phyloP scores from a whole-genome alignment of 257 asterid genomes.

The Plantago ovata region DNA sequence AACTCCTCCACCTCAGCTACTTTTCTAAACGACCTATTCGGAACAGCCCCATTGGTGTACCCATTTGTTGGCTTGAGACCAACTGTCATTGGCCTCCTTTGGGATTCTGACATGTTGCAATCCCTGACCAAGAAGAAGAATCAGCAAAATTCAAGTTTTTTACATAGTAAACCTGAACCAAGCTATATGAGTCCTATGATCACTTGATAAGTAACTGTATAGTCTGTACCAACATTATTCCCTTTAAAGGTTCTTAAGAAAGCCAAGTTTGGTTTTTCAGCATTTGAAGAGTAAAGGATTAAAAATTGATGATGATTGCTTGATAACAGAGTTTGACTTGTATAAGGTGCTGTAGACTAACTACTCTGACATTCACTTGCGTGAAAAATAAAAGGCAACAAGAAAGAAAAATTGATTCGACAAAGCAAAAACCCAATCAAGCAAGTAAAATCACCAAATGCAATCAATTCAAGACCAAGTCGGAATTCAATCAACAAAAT shows the following conservation, averaged over 20 bases:
- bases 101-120: constrained; percentile 85
- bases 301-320: constrained; percentile 14
- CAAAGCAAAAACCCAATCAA: constrained; percentile 19
- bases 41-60: constrained; percentile 47
- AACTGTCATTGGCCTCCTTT: constrained; percentile 49
- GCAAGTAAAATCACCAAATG: constrained; percentile 20
- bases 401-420: constrained; percentile 18
- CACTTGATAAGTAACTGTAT: constrained; percentile 5
- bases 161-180: constrained; percentile 11
- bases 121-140: constrained; percentile 35
- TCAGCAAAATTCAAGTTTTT: constrained; percentile 6
- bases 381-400: constrained; percentile 7
- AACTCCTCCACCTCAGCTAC: constrained; percentile 70
- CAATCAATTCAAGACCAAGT: constrained; percentile 1
- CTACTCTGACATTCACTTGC: constrained; percentile 3
- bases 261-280: constrained; percentile 13
- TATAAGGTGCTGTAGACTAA: constrained; percentile 12
- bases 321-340: constrained; percentile 6
- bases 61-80: constrained; percentile 42
- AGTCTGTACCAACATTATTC: constrained; percentile 7
- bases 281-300: constrained; percentile 7
- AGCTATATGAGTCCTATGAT: neutral
- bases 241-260: constrained; percentile 9
- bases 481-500: neutral
- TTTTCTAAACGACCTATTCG: constrained; percentile 53